phyloP scores from a whole-genome alignment of 2,329 filamentous ascomycete genomes.

The Cladosporium phlei region DNA sequence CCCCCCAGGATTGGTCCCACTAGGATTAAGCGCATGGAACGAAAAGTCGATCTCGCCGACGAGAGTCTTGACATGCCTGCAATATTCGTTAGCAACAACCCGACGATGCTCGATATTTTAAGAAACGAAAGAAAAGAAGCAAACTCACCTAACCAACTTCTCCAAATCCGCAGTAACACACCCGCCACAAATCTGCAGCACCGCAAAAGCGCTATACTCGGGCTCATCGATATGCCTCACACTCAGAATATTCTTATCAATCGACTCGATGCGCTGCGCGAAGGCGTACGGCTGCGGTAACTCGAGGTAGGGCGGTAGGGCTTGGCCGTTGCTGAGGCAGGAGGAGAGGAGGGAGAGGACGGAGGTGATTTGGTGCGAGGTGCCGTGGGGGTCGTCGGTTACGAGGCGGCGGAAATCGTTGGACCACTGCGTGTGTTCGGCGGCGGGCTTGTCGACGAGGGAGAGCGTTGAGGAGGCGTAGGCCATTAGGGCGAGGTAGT shows the following conservation, averaged over 20 bases:
- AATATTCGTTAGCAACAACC: slow-evolving; percentile 17
- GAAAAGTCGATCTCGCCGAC: slow-evolving; percentile 71
- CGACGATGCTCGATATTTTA: slow-evolving; percentile 39
- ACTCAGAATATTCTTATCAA: slow-evolving; percentile 58
- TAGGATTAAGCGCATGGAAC: slow-evolving; percentile 49
- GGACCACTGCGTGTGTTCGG: slow-evolving; percentile 53
- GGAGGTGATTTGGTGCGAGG: slow-evolving; percentile 63
- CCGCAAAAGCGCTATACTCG: slow-evolving; percentile 68
- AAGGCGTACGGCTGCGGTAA: slow-evolving; percentile 59
- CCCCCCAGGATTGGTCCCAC: slow-evolving; percentile 20
- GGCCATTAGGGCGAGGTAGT: slow-evolving; percentile 61
- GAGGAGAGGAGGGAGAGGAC: slow-evolving; percentile 65
- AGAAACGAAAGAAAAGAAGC: slow-evolving; percentile 49
- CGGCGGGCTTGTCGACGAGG: slow-evolving; percentile 28
- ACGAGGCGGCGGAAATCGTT: slow-evolving; percentile 56
- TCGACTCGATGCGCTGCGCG: slow-evolving; percentile 50
- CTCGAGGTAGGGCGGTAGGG: slow-evolving; percentile 66
- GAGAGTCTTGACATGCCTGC: slow-evolving; percentile 52
- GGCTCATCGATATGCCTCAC: slow-evolving; percentile 56
- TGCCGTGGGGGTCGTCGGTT: slow-evolving; percentile 50
- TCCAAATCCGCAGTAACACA: slow-evolving; percentile 65
- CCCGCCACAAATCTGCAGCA: slow-evolving; percentile 65
- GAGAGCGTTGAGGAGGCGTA: slow-evolving; percentile 57
- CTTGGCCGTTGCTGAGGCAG: slow-evolving; percentile 59
- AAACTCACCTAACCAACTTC: slow-evolving; percentile 46